These are phyloP conservation scores for Rhodocollybia butyracea DNA, from an alignment of 768 basidiomycete species.

Conservation along the genomic window DNA sequence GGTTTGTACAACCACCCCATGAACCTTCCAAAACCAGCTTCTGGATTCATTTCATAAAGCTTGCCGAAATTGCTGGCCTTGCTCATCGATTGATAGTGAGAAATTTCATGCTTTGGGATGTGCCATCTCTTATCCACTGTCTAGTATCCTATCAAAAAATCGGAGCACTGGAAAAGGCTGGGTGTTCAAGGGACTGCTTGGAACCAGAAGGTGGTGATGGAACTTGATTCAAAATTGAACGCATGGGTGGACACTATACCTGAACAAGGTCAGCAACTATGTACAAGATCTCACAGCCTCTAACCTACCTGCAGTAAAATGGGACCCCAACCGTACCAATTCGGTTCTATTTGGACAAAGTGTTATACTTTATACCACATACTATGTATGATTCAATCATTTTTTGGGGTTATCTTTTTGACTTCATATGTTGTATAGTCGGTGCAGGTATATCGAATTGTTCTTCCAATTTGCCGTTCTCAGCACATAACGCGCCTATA, in stretches of 20 bases:
- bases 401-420: too few species aligned
- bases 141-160: constrained; percentile 2
- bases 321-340: constrained; percentile 39
- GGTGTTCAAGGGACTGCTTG: neutral
- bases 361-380: constrained; percentile 41
- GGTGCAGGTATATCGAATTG: too few species aligned
- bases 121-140: neutral
- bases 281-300: neutral
- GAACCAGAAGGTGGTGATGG: neutral
- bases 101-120: neutral
- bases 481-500: neutral
- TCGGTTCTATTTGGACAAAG: constrained; percentile 42
- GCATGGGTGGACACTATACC: constrained; percentile 55
- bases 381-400: constrained; percentile 42
- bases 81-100: constrained; percentile 47
- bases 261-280: constrained; percentile 4
- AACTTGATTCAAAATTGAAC: constrained; percentile 52
- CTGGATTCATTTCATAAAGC: constrained; percentile 40
- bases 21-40: constrained; percentile 11
- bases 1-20: constrained; percentile 43
- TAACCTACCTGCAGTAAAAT: constrained; percentile 31
- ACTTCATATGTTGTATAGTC: too few species aligned
- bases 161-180: neutral
- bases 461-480: too few species aligned
- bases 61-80: constrained; percentile 46